phyloP scores from a whole-genome alignment of 2,329 filamentous ascomycete species.

The Claviceps paspali region DNA sequence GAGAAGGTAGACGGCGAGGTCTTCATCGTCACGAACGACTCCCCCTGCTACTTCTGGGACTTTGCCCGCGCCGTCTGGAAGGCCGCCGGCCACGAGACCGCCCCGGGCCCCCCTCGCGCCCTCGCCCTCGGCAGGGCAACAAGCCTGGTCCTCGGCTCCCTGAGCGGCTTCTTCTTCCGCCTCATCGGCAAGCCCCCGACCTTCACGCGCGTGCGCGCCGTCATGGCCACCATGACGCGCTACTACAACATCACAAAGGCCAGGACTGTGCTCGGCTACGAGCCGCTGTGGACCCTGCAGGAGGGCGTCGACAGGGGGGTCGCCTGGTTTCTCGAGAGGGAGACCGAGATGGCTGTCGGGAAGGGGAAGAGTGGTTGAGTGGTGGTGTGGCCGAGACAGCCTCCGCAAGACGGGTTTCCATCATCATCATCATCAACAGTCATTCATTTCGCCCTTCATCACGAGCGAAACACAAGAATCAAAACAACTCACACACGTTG shows the following conservation, averaged over 20 bases:
- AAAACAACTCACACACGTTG: too few species aligned
- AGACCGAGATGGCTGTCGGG: too few species aligned
- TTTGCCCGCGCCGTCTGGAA: slow-evolving; percentile 67
- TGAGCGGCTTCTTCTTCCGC: slow-evolving; percentile 36
- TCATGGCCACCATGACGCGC: slow-evolving; percentile 58
- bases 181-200: slow-evolving; percentile 37
- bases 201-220: slow-evolving; percentile 43
- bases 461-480: too few species aligned
- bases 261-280: slow-evolving; percentile 52
- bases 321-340: slow-evolving; percentile 38
- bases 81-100: slow-evolving; percentile 34
- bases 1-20: slow-evolving; percentile 71
- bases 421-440: too few species aligned
- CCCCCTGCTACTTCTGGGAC: slow-evolving; percentile 84
- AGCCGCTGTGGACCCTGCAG: slow-evolving; percentile 48
- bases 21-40: slow-evolving; percentile 83
- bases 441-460: too few species aligned
- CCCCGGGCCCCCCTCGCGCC: too few species aligned
- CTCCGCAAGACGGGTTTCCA: too few species aligned
- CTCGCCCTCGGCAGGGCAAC: slow-evolving; percentile 36
- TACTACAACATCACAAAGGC: slow-evolving; percentile 70
- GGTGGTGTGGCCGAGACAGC: too few species aligned
- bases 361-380: slow-evolving; percentile 12
- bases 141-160: slow-evolving; percentile 35
- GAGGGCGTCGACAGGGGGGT: slow-evolving; percentile 46